Percentiles rank a stretch among this genome's conserved stretches.
phyloP scores from a whole-genome alignment of 2,329 filamentous ascomycete genomes.

The Exophiala lecanii-corni region DNA sequence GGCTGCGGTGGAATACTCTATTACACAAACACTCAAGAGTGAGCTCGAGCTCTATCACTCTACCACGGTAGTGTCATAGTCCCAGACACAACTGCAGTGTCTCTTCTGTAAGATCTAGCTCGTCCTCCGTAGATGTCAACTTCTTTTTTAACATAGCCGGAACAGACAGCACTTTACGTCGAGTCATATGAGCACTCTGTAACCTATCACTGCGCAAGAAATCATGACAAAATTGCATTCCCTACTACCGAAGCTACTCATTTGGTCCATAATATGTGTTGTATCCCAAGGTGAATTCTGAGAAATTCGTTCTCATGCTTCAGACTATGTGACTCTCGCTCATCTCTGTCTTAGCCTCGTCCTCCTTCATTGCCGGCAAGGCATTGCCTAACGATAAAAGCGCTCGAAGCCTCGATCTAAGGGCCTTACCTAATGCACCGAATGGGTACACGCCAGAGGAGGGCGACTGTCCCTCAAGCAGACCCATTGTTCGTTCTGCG shows the following conservation, averaged over 20 bases:
- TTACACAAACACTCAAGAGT: no score
- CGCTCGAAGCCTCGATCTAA: background rate
- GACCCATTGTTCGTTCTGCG: constrained; percentile 64
- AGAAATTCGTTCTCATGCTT: background rate
- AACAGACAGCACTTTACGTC: no score
- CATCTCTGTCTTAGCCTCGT: background rate
- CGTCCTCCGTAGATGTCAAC: no score
- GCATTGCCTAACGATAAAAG: background rate
- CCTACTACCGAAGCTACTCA: background rate
- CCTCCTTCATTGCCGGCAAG: background rate
- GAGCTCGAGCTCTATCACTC: no score
- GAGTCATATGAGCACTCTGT: no score
- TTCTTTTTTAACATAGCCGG: no score
- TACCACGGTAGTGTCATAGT: no score
- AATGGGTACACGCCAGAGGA: constrained; percentile 66
- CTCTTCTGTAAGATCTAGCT: no score
- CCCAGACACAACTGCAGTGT: no score
- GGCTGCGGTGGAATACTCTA: no score
- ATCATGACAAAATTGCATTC: background rate
- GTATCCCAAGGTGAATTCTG: background rate
- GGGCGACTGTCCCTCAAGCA: constrained; percentile 62
- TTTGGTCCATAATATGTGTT: constrained; percentile 1
- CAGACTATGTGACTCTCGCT: background rate
- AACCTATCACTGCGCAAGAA: background rate
- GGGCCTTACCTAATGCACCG: constrained; percentile 49